Base-by-base conservation (phyloP, 2,329 filamentous ascomycete genomes). In the Colletotrichum sp. region DNA sequence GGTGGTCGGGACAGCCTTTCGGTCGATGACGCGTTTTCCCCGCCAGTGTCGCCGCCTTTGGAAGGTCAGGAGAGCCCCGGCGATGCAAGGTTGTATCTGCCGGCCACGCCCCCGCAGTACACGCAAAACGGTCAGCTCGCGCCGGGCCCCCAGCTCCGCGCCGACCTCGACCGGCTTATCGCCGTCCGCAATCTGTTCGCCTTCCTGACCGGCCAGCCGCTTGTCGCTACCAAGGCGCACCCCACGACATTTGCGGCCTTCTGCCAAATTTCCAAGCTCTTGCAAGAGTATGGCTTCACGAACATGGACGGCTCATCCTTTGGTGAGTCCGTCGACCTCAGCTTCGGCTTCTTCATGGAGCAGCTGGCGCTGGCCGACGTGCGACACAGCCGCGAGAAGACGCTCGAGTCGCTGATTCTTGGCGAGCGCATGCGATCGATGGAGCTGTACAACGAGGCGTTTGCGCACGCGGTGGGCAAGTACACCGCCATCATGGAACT, bases 381-480 rank as follows among this genome's bases (percentile, higher is more conserved):
- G 63, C 90, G 96, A 71, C 87, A 91, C 76, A 98, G 95, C 82
- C 91, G 94, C 30, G 95, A 98, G 82, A 98, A 97, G 88, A 98
- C 95, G 0, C 89, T 99, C 28, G 95, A 99, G 84, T 95, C 93
- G 0, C 90, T 99, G 63, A 90, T 99, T n/a, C 88, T 99, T 13
- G 96, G 95, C 72, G 96, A 99, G 85, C 91, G 92, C 49, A 95
- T 99, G 92, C 93, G 93, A 74, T 98, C 92, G 64, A 91, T 93
- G 80, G 90, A 93, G 9, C 89, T 99, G 4, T 99, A 98, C 85
- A 95, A 95, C 75, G 96, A 98, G 84, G 95, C 95, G 0, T 99
- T 98, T 81, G 93, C 96, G 7, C 97, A 99, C 83, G 95, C 93
- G 1, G 95, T 95, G 12, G 97, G 96, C 66, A 98, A 97, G 84